A percentile compares a stretch with the other conserved stretches of the same genome.
phyloP scores from a whole-genome alignment of 495 filamentous ascomycete species.

The Barbatosphaeria neglecta region DNA sequence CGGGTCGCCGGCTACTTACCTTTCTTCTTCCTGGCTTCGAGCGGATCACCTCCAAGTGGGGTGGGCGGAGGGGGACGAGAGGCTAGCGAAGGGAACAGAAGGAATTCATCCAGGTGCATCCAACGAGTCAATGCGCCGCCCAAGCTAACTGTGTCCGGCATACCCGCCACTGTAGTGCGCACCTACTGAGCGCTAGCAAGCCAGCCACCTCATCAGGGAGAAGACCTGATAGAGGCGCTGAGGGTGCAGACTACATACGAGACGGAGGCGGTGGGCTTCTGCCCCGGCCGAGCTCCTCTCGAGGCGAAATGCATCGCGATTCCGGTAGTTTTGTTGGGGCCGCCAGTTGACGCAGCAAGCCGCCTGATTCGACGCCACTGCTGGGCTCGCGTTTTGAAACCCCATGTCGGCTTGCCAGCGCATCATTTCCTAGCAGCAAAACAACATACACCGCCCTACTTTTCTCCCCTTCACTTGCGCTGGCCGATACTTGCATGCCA shows the following conservation, averaged over 20 bases:
- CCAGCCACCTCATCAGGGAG: no score
- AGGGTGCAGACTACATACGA: no score
- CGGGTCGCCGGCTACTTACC: not conserved
- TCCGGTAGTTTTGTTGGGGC: not conserved
- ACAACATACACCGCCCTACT: no score
- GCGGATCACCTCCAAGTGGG: not conserved
- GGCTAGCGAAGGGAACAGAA: not conserved
- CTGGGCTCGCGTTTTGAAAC: not conserved
- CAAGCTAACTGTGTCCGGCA: not conserved
- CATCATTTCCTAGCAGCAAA: no score
- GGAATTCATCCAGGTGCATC: not conserved
- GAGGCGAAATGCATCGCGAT: not conserved
- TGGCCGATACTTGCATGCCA: no score
- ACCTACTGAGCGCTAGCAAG: no score
- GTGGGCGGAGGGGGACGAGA: not conserved
- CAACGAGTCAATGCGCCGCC: not conserved
- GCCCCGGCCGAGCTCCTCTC: not conserved
- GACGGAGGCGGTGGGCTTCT: not conserved
- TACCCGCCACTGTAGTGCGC: no score
- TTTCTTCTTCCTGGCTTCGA: no score
- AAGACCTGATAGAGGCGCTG: no score
- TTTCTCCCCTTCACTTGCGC: no score
- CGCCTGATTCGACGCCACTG: not conserved
- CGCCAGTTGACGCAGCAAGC: not conserved
- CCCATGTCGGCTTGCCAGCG: not conserved